These are phyloP conservation scores for Chrysoporthe austroafricana DNA, from an alignment of 2,329 filamentous ascomycete genomes.

Conservation along the genomic window DNA sequence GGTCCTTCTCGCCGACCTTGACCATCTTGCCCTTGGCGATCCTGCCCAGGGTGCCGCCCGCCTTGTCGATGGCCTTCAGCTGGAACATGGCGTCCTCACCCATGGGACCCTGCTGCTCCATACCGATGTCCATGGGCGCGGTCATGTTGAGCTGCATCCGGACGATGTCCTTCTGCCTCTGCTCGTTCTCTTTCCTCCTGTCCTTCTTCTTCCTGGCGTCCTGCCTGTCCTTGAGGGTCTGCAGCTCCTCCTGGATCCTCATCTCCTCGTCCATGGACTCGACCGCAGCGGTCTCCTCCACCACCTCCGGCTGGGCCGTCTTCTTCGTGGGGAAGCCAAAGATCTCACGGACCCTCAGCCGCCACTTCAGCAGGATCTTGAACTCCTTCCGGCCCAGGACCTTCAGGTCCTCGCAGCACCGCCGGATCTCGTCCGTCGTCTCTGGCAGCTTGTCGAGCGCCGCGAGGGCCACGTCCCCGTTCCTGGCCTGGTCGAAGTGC, in stretches of 20 bases:
- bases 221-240: conserved; percentile 80
- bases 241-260: conserved; percentile 84
- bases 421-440: conserved; percentile 80
- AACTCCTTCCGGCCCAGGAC: conserved; percentile 95
- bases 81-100: conserved; percentile 87
- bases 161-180: conserved; percentile 92
- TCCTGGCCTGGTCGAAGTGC: conserved; percentile 77
- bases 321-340: conserved; percentile 87
- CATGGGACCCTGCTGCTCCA: conserved; percentile 79
- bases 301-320: conserved; percentile 47
- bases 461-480: conserved; percentile 83
- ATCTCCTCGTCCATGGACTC: conserved; percentile 95
- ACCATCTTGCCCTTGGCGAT: conserved; percentile 81
- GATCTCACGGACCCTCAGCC: conserved; percentile 83
- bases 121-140: conserved; percentile 91
- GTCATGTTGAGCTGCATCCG: conserved; percentile 98
- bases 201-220: conserved; percentile 79
- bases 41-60: conserved; percentile 64
- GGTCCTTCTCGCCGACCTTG: conserved; percentile 60
- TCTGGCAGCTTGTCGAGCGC: conserved; percentile 85
- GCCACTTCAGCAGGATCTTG: conserved; percentile 85
- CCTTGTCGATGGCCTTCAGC: conserved; percentile 79
- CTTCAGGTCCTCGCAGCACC: conserved; percentile 81
- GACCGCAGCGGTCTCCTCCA: conserved; percentile 79
- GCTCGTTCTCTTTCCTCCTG: conserved; percentile 85